phyloP scores from a whole-genome alignment of 1,284 basidiomycete genomes.

The Afroboletus lepidellus region DNA sequence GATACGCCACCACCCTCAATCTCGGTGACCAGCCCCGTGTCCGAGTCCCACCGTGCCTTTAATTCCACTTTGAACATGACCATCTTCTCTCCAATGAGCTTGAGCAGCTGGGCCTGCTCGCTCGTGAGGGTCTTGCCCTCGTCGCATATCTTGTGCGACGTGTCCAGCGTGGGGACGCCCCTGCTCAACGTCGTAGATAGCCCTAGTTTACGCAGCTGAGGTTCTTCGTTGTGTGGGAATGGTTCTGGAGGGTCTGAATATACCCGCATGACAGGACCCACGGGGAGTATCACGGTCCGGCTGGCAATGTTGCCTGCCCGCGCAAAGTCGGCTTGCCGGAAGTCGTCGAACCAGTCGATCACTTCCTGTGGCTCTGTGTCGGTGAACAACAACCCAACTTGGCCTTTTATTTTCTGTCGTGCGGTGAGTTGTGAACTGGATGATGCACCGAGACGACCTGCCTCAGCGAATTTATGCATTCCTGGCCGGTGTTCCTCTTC shows the following conservation, averaged over 20 bases:
- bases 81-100: constrained; percentile 85
- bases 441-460: constrained; percentile 37
- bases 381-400: constrained; percentile 92
- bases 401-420: constrained; percentile 85
- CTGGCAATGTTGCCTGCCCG: constrained; percentile 83
- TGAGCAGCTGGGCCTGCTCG: constrained; percentile 88
- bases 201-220: constrained; percentile 90
- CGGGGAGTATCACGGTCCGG: constrained; percentile 75
- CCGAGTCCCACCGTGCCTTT: constrained; percentile 74
- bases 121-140: constrained; percentile 76
- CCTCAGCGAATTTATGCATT: constrained; percentile 77
- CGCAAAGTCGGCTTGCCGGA: constrained; percentile 89
- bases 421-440: constrained; percentile 7
- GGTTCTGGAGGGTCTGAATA: constrained; percentile 77
- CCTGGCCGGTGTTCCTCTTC: constrained; percentile 88
- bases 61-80: constrained; percentile 76
- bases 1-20: constrained; percentile 46
- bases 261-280: constrained; percentile 68
- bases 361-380: constrained; percentile 87
- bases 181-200: constrained; percentile 82
- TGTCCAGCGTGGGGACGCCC: constrained; percentile 85
- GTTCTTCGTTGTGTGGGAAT: constrained; percentile 96
- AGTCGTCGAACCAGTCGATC: constrained; percentile 92
- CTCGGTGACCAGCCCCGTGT: constrained; percentile 64
- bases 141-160: constrained; percentile 83